A percentile compares a stretch with the other conserved stretches of the same genome.
Evolutionary conservation across 2,329 filamentous ascomycete species (phyloP).

Genomic region (Dichotomopilus funicola): DNA sequence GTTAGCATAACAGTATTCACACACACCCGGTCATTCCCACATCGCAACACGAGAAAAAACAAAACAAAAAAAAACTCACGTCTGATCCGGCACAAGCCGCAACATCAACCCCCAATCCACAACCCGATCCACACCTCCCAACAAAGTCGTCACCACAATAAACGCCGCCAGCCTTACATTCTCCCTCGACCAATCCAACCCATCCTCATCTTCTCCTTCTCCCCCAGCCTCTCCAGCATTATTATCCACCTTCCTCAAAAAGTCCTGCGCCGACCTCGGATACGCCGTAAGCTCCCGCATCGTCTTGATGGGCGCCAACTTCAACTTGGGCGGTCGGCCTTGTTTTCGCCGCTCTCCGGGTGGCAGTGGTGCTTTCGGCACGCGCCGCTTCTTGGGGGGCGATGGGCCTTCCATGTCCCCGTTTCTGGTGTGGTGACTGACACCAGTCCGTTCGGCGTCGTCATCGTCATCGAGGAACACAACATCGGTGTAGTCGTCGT

Average conservation of each 20-base stretch:
- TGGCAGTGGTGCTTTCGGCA: constrained; percentile 5
- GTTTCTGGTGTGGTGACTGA: not conserved
- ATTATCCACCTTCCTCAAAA: constrained; percentile 21
- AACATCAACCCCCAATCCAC: constrained; percentile 57
- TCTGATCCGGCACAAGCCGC: constrained; percentile 48
- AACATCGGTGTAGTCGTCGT: constrained; percentile 26
- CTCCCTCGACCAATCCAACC: constrained; percentile 38
- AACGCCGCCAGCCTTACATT: constrained; percentile 49
- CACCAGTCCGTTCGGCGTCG: not conserved
- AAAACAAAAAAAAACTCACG: constrained; percentile 17
- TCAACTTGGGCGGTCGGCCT: constrained; percentile 26
- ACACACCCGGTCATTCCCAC: no score
- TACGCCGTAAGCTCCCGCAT: constrained; percentile 29
- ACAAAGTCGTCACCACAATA: constrained; percentile 49
- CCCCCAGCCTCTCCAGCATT: no score
- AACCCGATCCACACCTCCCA: constrained; percentile 53
- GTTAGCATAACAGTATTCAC: constrained; percentile 7
- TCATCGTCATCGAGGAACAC: constrained; percentile 5
- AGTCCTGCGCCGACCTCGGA: constrained; percentile 30
- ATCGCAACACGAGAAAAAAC: no score
- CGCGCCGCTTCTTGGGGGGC: constrained; percentile 12
- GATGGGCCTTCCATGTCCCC: not conserved
- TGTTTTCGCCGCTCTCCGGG: constrained; percentile 3
- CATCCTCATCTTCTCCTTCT: constrained; percentile 28
- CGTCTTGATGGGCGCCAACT: constrained; percentile 24